Conservation (phyloP, 2,329 filamentous ascomycete species). For the Calonectria multiphialidica region DNA sequence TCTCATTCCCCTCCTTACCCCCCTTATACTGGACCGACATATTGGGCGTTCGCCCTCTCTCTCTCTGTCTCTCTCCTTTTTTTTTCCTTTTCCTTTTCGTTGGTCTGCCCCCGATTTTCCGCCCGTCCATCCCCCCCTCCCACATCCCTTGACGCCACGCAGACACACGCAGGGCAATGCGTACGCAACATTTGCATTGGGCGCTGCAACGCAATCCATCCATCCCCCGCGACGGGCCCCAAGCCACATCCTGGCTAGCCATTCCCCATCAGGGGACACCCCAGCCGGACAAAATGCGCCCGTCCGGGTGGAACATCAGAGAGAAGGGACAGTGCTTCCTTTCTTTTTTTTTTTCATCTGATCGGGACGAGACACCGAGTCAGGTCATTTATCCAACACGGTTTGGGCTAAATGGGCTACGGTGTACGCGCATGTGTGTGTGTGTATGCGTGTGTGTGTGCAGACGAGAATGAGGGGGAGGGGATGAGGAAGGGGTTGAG, state of each 20-base stretch:
- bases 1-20: too few relatives aligned
- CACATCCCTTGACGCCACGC: background rate
- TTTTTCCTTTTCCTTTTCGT: background rate
- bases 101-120: background rate
- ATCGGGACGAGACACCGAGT: background rate
- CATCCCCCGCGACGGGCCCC: background rate
- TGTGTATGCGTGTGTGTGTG: too few relatives aligned
- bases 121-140: background rate
- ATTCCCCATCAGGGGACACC: background rate
- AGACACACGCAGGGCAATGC: constrained; percentile 6
- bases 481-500: background rate
- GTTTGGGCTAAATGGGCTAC: background rate
- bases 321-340: background rate
- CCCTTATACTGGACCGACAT: background rate
- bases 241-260: constrained; percentile 7
- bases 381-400: background rate
- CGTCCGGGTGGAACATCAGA: background rate
- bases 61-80: too few relatives aligned
- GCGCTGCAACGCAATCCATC: constrained; percentile 5
- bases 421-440: too few relatives aligned
- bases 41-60: constrained; percentile 3
- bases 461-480: background rate
- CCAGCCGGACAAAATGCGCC: constrained; percentile 4
- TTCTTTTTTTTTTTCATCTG: background rate
- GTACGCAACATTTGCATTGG: background rate